phyloP scores from a whole-genome alignment of 306 rosid species.

The Lablab purpureus region DNA sequence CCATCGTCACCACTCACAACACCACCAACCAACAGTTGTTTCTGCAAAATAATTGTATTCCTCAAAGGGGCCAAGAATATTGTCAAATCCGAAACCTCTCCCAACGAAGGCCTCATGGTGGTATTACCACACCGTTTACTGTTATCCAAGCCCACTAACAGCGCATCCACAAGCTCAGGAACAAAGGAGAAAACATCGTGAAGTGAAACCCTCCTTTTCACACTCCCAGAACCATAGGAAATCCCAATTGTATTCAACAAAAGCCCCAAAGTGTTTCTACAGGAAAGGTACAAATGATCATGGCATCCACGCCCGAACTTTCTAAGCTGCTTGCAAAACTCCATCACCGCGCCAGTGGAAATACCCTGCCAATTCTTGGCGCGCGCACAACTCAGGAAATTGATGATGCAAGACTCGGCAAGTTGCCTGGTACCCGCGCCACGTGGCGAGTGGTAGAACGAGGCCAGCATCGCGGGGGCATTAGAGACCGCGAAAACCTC shows the following conservation, averaged over 20 bases:
- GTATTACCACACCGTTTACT: slow-evolving; percentile 36
- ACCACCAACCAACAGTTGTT: slow-evolving; percentile 36
- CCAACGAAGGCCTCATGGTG: slow-evolving; percentile 8
- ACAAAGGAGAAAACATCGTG: slow-evolving; percentile 63
- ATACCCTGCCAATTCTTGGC: slow-evolving; percentile 37
- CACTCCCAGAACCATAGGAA: slow-evolving; percentile 20
- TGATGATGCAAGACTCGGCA: slow-evolving; percentile 58
- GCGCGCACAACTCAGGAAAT: slow-evolving; percentile 52
- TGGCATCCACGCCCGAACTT: slow-evolving; percentile 43
- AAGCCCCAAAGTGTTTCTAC: slow-evolving; percentile 59
- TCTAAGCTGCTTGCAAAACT: slow-evolving; percentile 74
- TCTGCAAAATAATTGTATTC: slow-evolving; percentile 11
- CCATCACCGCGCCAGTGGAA: slow-evolving; percentile 58
- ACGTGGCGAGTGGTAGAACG: slow-evolving; percentile 57
- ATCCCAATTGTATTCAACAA: slow-evolving; percentile 50
- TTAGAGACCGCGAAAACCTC: slow-evolving; percentile 53
- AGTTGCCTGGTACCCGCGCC: slow-evolving; percentile 38
- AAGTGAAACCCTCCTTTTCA: slow-evolving; percentile 43
- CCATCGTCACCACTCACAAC: slow-evolving; percentile 17
- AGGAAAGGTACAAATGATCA: slow-evolving; percentile 61
- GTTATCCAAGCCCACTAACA: slow-evolving; percentile 57
- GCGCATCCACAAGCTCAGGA: slow-evolving; percentile 53
- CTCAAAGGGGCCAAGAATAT: slow-evolving; percentile 58
- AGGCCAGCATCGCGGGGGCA: slow-evolving; percentile 61
- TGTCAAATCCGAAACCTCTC: slow-evolving; percentile 59